Percentiles rank a stretch among this genome's conserved stretches.
These are phyloP conservation scores for Grosmannia huntii DNA, from an alignment of 2,329 filamentous ascomycete species.

Conservation along the genomic window DNA sequence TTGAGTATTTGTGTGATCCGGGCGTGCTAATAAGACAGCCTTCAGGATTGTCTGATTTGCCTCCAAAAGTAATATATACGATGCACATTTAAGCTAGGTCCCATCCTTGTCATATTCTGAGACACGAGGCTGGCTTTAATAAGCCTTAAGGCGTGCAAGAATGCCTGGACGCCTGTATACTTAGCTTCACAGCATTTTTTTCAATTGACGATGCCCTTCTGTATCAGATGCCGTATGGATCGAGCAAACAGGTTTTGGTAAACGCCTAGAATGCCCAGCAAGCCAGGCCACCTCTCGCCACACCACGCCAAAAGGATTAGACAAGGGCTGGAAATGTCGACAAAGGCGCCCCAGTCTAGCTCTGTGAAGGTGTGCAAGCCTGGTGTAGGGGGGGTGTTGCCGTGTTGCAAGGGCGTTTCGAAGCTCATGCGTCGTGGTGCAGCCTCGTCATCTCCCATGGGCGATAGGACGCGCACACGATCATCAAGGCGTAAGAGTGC, in stretches of 20 bases:
- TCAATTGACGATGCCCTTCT: not conserved
- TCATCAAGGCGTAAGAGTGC: slow-evolving; percentile 18
- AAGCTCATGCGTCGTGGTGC: not conserved
- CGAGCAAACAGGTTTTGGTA: slow-evolving; percentile 8
- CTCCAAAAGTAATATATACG: too few relatives aligned
- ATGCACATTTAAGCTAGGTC: too few relatives aligned
- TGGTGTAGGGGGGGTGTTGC: not conserved
- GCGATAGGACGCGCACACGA: slow-evolving; percentile 12
- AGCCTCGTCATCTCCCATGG: slow-evolving; percentile 6
- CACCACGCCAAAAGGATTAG: slow-evolving; percentile 10
- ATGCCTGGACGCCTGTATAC: not conserved
- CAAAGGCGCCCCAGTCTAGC: slow-evolving; percentile 10
- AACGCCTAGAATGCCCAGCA: slow-evolving; percentile 9
- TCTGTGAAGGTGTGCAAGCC: not conserved
- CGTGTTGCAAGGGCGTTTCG: not conserved
- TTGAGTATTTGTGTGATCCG: too few relatives aligned
- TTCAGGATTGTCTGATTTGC: too few relatives aligned
- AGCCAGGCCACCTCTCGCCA: slow-evolving; percentile 10
- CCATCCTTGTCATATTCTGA: too few relatives aligned
- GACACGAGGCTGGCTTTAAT: too few relatives aligned
- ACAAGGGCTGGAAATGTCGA: slow-evolving; percentile 9
- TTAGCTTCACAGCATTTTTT: too few relatives aligned
- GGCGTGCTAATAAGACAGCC: too few relatives aligned
- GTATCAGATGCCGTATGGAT: slow-evolving; percentile 5
- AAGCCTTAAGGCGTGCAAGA: too few relatives aligned